These are phyloP conservation scores for Ehretia macrophylla DNA, from an alignment of 257 asterid genomes.

Conservation along the genomic window DNA sequence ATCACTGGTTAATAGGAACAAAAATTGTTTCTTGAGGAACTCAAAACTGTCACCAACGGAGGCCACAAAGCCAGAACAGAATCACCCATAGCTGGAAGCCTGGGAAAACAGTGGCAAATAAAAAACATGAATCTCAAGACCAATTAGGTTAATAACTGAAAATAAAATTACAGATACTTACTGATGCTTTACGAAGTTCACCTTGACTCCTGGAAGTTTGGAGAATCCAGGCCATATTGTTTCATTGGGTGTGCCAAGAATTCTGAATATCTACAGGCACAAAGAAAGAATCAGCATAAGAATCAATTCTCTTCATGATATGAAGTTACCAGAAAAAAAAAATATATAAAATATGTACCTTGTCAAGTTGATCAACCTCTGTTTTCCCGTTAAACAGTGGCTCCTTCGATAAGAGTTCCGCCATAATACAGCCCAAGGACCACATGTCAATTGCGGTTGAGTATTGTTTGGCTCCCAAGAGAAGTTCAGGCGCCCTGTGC, in stretches of 20 bases:
- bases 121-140: conserved; percentile 37
- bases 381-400: conserved; percentile 73
- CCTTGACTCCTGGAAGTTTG: conserved; percentile 75
- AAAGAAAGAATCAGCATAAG: conserved; percentile 1
- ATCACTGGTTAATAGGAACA: conserved; percentile 46
- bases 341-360: conserved; percentile 42
- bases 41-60: conserved; percentile 41
- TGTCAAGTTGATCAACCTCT: conserved; percentile 76
- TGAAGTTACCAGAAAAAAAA: neutral
- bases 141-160: conserved; percentile 9
- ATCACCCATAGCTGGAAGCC: conserved; percentile 91
- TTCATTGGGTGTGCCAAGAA: conserved; percentile 87
- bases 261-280: conserved; percentile 56
- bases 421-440: conserved; percentile 95
- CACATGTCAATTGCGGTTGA: conserved; percentile 95
- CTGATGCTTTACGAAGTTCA: conserved; percentile 78
- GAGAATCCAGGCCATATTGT: conserved; percentile 88
- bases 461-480: conserved; percentile 74
- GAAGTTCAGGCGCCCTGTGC: conserved; percentile 88
- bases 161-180: conserved; percentile 43
- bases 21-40: conserved; percentile 19
- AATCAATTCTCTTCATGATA: neutral
- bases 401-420: conserved; percentile 61
- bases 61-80: conserved; percentile 79
- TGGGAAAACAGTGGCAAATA: conserved; percentile 76